A percentile compares a stretch with the other conserved stretches of the same genome.
Conservation (phyloP, 306 rosid species). For the Cajanus cajan region DNA sequence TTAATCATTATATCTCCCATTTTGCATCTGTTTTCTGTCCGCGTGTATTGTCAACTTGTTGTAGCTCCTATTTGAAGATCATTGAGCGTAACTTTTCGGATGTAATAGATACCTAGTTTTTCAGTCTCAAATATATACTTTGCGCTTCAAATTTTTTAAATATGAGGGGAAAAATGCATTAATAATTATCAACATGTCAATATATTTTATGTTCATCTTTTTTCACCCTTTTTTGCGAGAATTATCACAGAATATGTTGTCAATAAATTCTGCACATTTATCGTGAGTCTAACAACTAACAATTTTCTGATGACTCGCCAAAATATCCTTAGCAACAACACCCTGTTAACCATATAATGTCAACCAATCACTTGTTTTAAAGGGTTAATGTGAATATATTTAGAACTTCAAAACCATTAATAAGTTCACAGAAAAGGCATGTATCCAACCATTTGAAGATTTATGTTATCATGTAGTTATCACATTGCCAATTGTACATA, state of each 20-base stretch:
- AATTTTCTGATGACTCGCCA: not conserved
- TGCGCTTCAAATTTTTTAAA: too few species aligned
- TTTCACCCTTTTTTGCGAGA: not conserved
- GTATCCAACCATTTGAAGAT: not conserved
- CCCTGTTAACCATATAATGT: not conserved
- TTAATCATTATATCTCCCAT: not conserved
- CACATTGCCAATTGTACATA: not conserved
- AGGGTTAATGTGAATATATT: not conserved
- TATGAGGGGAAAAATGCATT: not conserved
- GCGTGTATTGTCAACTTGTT: not conserved
- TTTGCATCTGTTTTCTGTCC: not conserved
- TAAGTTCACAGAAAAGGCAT: not conserved
- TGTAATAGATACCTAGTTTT: not conserved
- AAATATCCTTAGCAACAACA: not conserved
- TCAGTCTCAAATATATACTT: not conserved
- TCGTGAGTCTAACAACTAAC: not conserved
- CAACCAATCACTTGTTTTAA: too few species aligned
- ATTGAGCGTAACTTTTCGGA: not conserved
- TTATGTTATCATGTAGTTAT: not conserved
- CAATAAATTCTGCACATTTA: not conserved
- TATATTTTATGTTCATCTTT: too few species aligned
- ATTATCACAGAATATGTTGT: too few species aligned
- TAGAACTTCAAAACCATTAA: too few species aligned
- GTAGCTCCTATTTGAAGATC: not conserved
- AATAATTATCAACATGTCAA: not conserved